phyloP scores from a whole-genome alignment of 768 basidiomycete species.

The Imleria badia region DNA sequence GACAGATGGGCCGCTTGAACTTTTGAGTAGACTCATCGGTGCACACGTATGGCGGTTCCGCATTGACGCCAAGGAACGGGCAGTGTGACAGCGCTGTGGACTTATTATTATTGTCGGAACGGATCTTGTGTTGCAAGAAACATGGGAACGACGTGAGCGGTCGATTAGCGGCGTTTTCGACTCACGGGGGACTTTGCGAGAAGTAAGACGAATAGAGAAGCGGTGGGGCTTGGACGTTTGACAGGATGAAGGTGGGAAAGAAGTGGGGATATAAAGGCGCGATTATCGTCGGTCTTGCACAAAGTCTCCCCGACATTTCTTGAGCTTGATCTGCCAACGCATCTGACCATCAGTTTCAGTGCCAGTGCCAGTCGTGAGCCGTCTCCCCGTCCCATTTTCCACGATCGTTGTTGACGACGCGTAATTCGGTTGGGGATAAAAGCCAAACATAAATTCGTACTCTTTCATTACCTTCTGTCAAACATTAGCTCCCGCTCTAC shows the following conservation, averaged over 20 bases:
- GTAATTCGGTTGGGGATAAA: slow-evolving; percentile 14
- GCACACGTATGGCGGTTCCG: no score
- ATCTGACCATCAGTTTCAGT: no score
- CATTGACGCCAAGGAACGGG: neutral
- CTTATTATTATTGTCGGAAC: neutral
- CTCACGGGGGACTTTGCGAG: neutral
- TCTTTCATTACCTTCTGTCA: neutral
- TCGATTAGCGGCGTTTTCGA: no score
- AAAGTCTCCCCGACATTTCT: no score
- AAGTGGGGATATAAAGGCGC: neutral
- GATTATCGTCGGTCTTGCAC: neutral
- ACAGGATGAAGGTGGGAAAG: neutral
- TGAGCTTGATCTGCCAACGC: neutral
- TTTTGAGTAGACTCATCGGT: no score
- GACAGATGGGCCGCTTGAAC: no score
- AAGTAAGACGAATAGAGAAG: neutral
- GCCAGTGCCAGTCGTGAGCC: no score
- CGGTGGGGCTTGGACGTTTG: neutral
- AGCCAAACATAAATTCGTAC: slow-evolving; percentile 17
- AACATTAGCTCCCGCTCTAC: neutral
- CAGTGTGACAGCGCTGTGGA: neutral
- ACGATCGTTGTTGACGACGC: slow-evolving; percentile 12
- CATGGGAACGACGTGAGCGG: no score
- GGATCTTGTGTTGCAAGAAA: slow-evolving; percentile 2
- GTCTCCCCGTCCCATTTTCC: slow-evolving; percentile 10